Base-by-base conservation (phyloP, 2,329 filamentous ascomycete genomes). In the Aspergillus sp. region DNA sequence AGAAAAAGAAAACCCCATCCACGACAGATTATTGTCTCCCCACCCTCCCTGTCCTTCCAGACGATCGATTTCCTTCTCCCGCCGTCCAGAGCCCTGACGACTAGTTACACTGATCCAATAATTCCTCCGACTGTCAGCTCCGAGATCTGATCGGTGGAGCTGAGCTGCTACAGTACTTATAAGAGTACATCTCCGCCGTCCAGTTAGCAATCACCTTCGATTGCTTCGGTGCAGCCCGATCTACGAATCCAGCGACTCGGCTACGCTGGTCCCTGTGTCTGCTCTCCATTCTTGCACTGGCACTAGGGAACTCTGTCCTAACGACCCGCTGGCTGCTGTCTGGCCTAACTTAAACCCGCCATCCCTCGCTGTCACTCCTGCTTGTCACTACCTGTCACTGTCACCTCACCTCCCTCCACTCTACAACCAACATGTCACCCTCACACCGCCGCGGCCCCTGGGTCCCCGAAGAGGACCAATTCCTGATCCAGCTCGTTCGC, bases 361-460 rank as follows among this genome's bases (percentile, higher is more conserved):
- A 6, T 6, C 19, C 10, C 31, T 36, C 33, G 33, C n/a, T 11
- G 30, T 11, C 14, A 8, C 26, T 25, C 14, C 26, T 20, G 22
- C 32, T 27, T 19, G 24, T 15, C 15, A 15, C 22, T n/a, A 29
- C 25, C 24, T 17, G 10, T 17, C 27, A 20, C 26, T 17, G 14
- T 31, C 17, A 34, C 26, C 8, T 16, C 29, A 15, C 22, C 16
- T 28, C 28, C 19, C 15, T 26, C 15, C 14, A 31, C 30, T 26
- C 11, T 14, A 35, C 19, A 32, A 25, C 30, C 30, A 41, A 25
- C 35, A 67, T 68, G 65, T 56, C 59, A 42, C 57, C 62, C 36
- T 52, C 66, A 52, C 77, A 81, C 53, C 76, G 79, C 55, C 75
- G 84, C 63, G 86, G 86, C 36, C 85, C 86, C 37, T 93, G 86